A percentile compares a stretch with the other conserved stretches of the same genome.
Conservation (phyloP, 2,329 filamentous ascomycete species). For the Venturia aucupariae region DNA sequence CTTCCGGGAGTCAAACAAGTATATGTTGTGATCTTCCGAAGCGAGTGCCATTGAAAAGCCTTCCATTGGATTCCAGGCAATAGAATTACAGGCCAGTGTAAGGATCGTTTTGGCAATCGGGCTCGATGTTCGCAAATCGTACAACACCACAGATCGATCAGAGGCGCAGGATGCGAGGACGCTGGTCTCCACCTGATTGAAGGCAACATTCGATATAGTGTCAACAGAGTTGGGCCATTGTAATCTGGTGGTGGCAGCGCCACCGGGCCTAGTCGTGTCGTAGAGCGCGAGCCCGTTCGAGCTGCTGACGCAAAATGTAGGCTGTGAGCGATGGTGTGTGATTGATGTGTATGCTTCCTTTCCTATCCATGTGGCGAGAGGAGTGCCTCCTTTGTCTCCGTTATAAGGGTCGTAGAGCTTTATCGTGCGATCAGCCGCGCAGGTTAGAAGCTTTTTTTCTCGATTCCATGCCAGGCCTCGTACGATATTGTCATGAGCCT, state of each 20-base stretch:
- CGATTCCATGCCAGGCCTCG: constrained; percentile 86
- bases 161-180: constrained; percentile 77
- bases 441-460: constrained; percentile 76
- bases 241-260: constrained; percentile 69
- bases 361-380: constrained; percentile 77
- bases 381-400: constrained; percentile 51
- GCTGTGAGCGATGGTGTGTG: constrained; percentile 69
- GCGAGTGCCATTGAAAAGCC: constrained; percentile 90
- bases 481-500: constrained; percentile 87
- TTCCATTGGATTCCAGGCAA: constrained; percentile 95
- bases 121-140: constrained; percentile 80
- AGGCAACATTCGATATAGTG: constrained; percentile 78
- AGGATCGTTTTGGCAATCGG: constrained; percentile 75
- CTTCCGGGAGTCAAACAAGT: constrained; percentile 90
- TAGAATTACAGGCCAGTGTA: constrained; percentile 70
- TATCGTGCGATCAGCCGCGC: constrained; percentile 74
- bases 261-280: constrained; percentile 70
- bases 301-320: constrained; percentile 67
- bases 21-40: constrained; percentile 88
- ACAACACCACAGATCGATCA: constrained; percentile 80
- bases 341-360: constrained; percentile 72
- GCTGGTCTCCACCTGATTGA: constrained; percentile 91
- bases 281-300: constrained; percentile 79
- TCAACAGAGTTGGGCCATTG: constrained; percentile 83
- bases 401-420: constrained; percentile 90